These are phyloP conservation scores for Phialophora verrucosa DNA, from an alignment of 2,329 filamentous ascomycete genomes.

Conservation along the genomic window DNA sequence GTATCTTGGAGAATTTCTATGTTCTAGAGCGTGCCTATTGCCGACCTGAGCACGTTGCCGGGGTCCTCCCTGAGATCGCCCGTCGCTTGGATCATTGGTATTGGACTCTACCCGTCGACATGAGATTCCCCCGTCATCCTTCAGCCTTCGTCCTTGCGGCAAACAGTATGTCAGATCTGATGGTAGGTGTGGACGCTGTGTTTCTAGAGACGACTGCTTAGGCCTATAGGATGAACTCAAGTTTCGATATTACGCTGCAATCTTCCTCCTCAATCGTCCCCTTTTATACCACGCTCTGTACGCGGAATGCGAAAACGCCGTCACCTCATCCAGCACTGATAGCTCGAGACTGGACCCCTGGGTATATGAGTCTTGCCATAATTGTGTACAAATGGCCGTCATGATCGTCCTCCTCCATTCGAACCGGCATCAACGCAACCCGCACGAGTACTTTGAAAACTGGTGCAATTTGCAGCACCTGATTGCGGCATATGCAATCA, in stretches of 20 bases:
- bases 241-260: constrained; percentile 20
- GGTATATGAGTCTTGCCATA: constrained; percentile 23
- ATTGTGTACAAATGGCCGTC: constrained; percentile 21
- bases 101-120: constrained; percentile 13
- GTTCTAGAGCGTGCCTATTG: constrained; percentile 16
- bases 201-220: not conserved
- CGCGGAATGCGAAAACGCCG: constrained; percentile 14
- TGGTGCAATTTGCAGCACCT: constrained; percentile 24
- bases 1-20: constrained; percentile 19
- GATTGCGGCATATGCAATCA: constrained; percentile 20
- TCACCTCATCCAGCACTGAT: not conserved
- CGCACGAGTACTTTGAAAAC: constrained; percentile 18
- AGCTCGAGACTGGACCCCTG: constrained; percentile 7
- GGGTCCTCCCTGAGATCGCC: constrained; percentile 11
- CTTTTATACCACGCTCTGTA: constrained; percentile 18
- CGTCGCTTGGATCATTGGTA: constrained; percentile 21
- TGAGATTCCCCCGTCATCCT: constrained; percentile 22
- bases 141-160: constrained; percentile 13
- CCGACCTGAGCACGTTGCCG: constrained; percentile 14
- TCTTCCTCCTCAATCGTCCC: constrained; percentile 22
- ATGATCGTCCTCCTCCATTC: constrained; percentile 23
- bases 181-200: constrained; percentile 9
- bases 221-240: constrained; percentile 16
- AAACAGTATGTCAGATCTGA: not conserved
- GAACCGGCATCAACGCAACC: constrained; percentile 3